Base-by-base conservation (phyloP, 768 basidiomycete species). In the Hortiboletus campestris region DNA sequence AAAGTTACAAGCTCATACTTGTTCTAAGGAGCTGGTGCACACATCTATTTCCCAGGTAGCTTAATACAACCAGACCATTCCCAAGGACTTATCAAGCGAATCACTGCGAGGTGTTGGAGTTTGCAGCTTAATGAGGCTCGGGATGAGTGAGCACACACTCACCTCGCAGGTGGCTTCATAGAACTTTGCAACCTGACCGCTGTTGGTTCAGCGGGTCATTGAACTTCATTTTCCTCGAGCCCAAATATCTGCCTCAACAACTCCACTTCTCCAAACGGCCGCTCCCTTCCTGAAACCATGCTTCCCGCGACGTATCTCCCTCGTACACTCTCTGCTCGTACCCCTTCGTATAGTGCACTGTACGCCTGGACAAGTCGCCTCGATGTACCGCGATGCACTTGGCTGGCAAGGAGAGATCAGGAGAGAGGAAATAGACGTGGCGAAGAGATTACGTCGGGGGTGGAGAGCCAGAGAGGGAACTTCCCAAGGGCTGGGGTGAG, bases 381-480 rank as follows among this genome's bases (percentile, higher is more conserved):
- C 56, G 98, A 74, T 2, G 90, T 91, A 17, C 81, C 81, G 11
- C 84, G 85, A 65, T 98, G 96, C 9, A 98, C 85, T 31, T 78
- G 74, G 0, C 76, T 75, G 7, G 88, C 85, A 28, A 95, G 72
- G 12, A 77, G 74, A 31, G 88, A 85, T 0, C 86, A 80, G 0
- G 84, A 80, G 14, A 98, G 80, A 32, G 85, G 83, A 0, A 88
- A 77, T 0, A 98, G 83, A 2, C 91, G 86, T 0, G 90, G 85
- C 0, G 91, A 88, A 14, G 91, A 84, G 14, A 91, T 82, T 14
- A 94, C 86, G 60, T 91, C 91, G 28, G 85, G 78, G 2, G 85
- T 83, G 6, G 91, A 88, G 3, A 98, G 84, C 89, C 94, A 98
- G 1, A 76, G 67, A 1, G 94, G 88, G 73, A 98, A 97, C 41